Evolutionary conservation across 495 filamentous ascomycete species (phyloP), one percentile per base, ranked within the genome.

Genomic region (Lasiosphaeria hispida): DNA sequence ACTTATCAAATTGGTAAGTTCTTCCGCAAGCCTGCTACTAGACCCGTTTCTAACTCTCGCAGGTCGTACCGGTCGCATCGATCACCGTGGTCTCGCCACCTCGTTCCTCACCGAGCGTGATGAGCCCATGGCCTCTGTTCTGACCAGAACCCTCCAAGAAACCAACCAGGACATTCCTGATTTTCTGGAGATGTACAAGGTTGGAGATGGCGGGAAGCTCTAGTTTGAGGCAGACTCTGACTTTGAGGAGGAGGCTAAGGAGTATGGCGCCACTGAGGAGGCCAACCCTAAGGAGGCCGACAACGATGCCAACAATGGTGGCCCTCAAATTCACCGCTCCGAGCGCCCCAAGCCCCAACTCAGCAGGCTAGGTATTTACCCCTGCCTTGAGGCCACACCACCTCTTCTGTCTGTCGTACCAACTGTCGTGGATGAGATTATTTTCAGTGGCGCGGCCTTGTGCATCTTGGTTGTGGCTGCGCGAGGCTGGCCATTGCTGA

Each of bases 51-150:
- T 10, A n/a, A 48, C 13, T 37, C n/a, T 33, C 9, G 19, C 13
- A 91, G 87, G 94, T 48, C 92, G 94, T 55, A 98, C 94, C 60
- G 94, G 89, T 47, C 90, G 94, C 51, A 97, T 97, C 67, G 94
- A 94, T 5, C 89, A 96, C 49, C 79, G 81, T 45, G 94, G 94
- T 15, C 72, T 91, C 11, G 92, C 94, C 0, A 91, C 89, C 0
- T 93, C 92, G 0, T 96, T 98, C 74, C 97, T 87, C 77, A 80
- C 85, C 3, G 78, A 81, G 0, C 70, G 77, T 1, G 88, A 97
- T 58, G 77, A 81, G 47, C 82, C 85, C 7, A 71, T 97, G 30
- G 92, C 83, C 0, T 67, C 75, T 1, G 82, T 85, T 2, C 75
- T 97, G 4, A 86, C 88, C 30, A 91, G 90, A 66, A 81, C 90